Conservation (phyloP, 495 filamentous ascomycete genomes). For the Usnea hakonensis region DNA sequence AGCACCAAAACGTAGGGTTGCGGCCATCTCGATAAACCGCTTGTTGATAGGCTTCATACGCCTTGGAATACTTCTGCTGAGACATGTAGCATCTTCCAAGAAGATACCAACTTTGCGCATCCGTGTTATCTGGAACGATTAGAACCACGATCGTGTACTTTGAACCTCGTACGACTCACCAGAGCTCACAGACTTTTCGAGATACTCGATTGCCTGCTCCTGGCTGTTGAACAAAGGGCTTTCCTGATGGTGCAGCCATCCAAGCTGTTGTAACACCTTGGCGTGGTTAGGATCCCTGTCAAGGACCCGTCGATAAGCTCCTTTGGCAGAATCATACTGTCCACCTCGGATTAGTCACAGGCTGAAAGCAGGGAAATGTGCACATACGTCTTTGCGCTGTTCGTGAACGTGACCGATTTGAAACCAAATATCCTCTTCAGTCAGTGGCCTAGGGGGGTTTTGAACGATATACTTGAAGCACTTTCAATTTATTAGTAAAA, state of each 20-base stretch:
- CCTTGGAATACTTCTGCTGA: conserved; percentile 97
- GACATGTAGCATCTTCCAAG: conserved; percentile 99
- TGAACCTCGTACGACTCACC: conserved; percentile 49
- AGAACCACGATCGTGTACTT: not conserved
- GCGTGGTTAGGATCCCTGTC: conserved; percentile 94
- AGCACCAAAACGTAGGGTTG: conserved; percentile 99
- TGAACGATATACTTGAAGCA: conserved; percentile 98
- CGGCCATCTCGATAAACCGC: conserved; percentile 96
- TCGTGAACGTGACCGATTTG: conserved; percentile 99
- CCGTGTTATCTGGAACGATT: conserved; percentile 62
- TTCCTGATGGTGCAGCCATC: conserved; percentile 96
- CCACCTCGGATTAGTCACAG: conserved; percentile 24
- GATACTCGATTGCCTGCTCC: conserved; percentile 91
- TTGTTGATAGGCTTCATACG: conserved; percentile 98
- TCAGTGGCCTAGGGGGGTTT: conserved; percentile 85
- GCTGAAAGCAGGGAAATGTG: not conserved
- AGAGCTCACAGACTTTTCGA: conserved; percentile 92
- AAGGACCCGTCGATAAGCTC: conserved; percentile 84
- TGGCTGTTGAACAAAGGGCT: conserved; percentile 82
- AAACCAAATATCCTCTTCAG: conserved; percentile 99
- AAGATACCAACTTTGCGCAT: conserved; percentile 98
- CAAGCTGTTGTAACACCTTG: conserved; percentile 96
- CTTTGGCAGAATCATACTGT: conserved; percentile 87
- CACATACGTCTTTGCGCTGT: conserved; percentile 93
- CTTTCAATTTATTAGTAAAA: conserved; percentile 35